Base-by-base conservation (phyloP, 164 flowering plant genomes). In the Cinnamomum micranthum region DNA sequence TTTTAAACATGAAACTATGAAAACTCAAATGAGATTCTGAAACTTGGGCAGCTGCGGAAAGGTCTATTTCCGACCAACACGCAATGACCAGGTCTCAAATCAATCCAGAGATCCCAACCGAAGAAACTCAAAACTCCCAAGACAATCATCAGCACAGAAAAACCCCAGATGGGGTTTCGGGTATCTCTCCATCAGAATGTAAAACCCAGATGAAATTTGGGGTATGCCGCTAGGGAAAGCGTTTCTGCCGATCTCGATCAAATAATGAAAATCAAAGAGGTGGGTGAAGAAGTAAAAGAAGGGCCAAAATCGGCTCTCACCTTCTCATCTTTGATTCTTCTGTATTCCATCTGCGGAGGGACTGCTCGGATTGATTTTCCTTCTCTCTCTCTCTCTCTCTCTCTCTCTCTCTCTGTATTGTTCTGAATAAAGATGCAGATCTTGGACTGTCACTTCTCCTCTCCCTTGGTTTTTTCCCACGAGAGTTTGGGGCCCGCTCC, bases 281-380 rank as follows among this genome's bases (percentile, higher is more conserved):
- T 9, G 22, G 31, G 12, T 23, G 13, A 66, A 27, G 28, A 17
- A 25, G 69, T 24, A 19, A 66, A 47, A 73, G 63, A 66, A 28
- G 3, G 24, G 11, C 28, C 25, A 70, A 59, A 27, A 23, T 52
- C 23, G 27, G 25, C 24, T 41, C 15, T 60, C 10, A 76, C 82
- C 74, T 73, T 41, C 47, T 9, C 67, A 51, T 80, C 82, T 58
- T 80, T 80, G 58, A 76, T 70, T 70, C 70, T 73, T 66, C 79
- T 70, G 75, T 76, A 80, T 35, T 80, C 79, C 82, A 80, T 80
- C 58, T 28, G 50, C 12, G 17, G n/a, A 33, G 35, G 12, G 69
- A 28, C 60, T 20, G 60, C n/a, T 1, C 6, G 7, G 60, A 55
- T 2, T 55, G 17, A 15, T 55, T 55, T 52, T 52, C 19, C 4